Base-by-base conservation (phyloP, 2,329 filamentous ascomycete species). In the Hymenoscyphus infarciens region DNA sequence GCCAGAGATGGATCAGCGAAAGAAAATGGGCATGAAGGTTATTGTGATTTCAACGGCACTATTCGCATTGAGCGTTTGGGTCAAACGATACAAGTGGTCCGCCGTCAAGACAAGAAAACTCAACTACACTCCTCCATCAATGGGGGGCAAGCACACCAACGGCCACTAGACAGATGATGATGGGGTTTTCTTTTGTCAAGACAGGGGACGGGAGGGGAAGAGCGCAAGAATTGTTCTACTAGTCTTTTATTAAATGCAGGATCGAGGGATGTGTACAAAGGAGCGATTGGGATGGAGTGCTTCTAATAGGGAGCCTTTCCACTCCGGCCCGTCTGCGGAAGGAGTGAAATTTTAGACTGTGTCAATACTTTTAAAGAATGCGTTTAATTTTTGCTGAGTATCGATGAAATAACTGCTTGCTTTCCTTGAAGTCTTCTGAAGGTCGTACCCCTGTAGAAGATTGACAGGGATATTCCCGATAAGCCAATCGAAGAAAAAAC, bases 1-100 rank as follows among this genome's bases (percentile, higher is more conserved):
- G 83, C 95, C 95, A 57, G 95, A 99, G 84, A 97, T 97, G 92
- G 95, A 99, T 76, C 89, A 97, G 77, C 90, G 95, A 77, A 99
- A 99, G 90, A 95, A 92, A 83, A 99, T 98, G 95, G 95, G 95
- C 74, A 87, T 96, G 86, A 98, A 99, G 88, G 91, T 96, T 61
- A 78, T 99, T 72, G 87, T 90, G 70, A 86, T 97, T 70, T 87
- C 87, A 61, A 84, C 89, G 66, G 86, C 88, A 66, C 83, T 99
- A 67, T 90, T 92, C 76, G 92, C 91, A 62, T 74, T 98, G 74
- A 96, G 90, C 78, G 87, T 99, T 73, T 99, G 93, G 92, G 89
- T 98, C 70, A 99, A 99, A 90, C 88, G 93, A 82, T 99, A 99
- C 88, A 99, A 98, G 87, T 99, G 95, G 95, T 85, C 92, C 65